Base-by-base conservation (phyloP, 2,329 filamentous ascomycete species). In the Clarireedia monteithiana region DNA sequence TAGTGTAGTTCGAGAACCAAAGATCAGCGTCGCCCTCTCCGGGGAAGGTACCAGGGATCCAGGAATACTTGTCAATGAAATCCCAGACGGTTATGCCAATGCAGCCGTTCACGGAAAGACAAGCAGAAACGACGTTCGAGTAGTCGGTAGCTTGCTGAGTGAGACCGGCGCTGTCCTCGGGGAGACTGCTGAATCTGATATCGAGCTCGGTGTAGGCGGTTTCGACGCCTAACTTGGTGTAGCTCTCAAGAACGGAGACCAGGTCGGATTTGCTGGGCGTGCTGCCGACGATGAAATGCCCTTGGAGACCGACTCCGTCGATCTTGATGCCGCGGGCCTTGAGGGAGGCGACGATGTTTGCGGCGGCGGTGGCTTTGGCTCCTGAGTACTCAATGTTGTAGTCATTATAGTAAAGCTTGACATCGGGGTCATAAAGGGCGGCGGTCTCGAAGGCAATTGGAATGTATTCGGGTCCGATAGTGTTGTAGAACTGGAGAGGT, bases 191-290 rank as follows among this genome's bases (percentile, higher is more conserved):
- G 55, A 77, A 75, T 30, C 81, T 73, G 59, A 85, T 79, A 63
- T 85, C 83, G 15, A 85, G 72, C 70, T 86, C 82, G 1, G 82
- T 85, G 67, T 82, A 77, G 6, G 81, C 80, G 9, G 83, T 78
- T 60, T 85, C 82, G 5, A 82, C 71, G 4, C 75, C 75, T 1
- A 79, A 74, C 0, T 73, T 71, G 0, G 75, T 75, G 70, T 81
- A 85, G 44, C 75, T 70, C 48, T 71, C 64, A 53, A 83, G 76
- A 14, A 75, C 74, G 0, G 72, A 70, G 34, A 70, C 69, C 46
- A 79, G 72, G 6, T 70, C 69, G 30, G 70, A 66, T 60, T 76
- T 74, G 50, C 67, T 67, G 1, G 81, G 77, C 1, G 77, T 74
- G n/a, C 66, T 63, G 62, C 80, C 79, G 6, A 79, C 77, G 59